Evolutionary conservation across 2,329 filamentous ascomycete genomes (phyloP).

Genomic region (Sporothrix luriei): DNA sequence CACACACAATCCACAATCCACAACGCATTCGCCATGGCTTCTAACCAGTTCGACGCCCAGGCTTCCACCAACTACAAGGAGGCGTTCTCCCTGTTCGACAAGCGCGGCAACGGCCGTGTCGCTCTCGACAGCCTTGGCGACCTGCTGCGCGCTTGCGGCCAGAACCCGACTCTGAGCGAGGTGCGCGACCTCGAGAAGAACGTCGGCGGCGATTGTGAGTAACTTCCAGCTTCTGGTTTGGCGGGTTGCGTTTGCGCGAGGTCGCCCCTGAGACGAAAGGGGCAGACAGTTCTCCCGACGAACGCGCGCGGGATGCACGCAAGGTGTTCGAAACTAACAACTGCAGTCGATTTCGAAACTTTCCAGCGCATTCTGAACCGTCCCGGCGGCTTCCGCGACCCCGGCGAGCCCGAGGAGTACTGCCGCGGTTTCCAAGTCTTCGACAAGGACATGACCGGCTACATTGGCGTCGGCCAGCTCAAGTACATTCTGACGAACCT

Average conservation of each 20-base stretch:
- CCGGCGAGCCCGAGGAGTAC: conserved; percentile 96
- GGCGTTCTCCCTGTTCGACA: conserved; percentile 99
- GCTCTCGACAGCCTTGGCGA: conserved; percentile 85
- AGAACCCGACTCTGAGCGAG: conserved; percentile 94
- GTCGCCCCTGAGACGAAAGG: background rate
- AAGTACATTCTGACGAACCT: conserved; percentile 97
- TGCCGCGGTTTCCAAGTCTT: conserved; percentile 99
- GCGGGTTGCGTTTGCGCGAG: background rate
- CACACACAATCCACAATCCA: background rate
- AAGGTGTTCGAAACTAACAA: background rate
- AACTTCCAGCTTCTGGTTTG: background rate
- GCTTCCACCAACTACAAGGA: conserved; percentile 99
- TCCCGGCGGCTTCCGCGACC: conserved; percentile 95
- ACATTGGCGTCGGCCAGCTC: conserved; percentile 95
- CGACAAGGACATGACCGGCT: conserved; percentile 98
- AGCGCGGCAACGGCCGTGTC: conserved; percentile 95
- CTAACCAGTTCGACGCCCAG: conserved; percentile 61
- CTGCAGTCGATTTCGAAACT: conserved; percentile 90
- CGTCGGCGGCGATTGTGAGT: conserved; percentile 88
- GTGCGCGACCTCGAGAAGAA: conserved; percentile 90
- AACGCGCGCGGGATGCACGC: background rate
- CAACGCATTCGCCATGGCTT: conserved; percentile 46
- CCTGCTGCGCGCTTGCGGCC: conserved; percentile 91
- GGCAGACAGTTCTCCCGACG: background rate
- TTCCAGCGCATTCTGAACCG: conserved; percentile 97